Evolutionary conservation across 2,329 filamentous ascomycete genomes (phyloP), one percentile per base, ranked within the genome.

Genomic region (Rhinocladiella similis): DNA sequence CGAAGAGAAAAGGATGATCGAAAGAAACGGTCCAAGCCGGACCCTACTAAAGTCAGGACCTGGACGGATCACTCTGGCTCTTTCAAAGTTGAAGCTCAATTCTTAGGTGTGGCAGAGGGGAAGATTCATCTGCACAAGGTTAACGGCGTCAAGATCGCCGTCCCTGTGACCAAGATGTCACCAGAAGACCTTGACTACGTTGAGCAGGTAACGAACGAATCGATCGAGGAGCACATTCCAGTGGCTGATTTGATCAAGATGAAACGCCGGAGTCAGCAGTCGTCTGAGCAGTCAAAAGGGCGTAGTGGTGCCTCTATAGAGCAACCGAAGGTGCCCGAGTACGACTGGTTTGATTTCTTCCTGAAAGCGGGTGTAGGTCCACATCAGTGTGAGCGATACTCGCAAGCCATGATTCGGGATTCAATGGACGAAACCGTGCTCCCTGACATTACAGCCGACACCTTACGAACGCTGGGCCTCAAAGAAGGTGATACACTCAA

Each of bases 271-370:
- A 69, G 67, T 42, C 62, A 46, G 22, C 43, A 66, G 42, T 68
- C 71, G 9, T 61, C 63, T 57, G 75, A 79, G 22, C 77, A 71
- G 54, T 64, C 69, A 14, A 67, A 74, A 22, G 75, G 72, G 53
- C 70, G 69, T 49, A 69, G 72, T 60, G 75, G 75, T 50, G 70
- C 67, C 27, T 67, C 65, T 22, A 62, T 69, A 38, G 67, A 67
- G 36, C 50, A 57, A 39, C 41, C 63, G n/a, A 67, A 68, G 56
- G 54, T 61, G 42, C 80, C 88, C 1, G 87, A 94, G 47, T 96
- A 97, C 70, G 94, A 99, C 71, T 99, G 94, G 94, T 99, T 99
- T 68, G 91, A 97, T 70, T 97, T 99, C 77, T 99, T 99, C 80
- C 77, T 99, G 39, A 86, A 87, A 61, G 95, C 91, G 70, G 93